phyloP scores from a whole-genome alignment of 2,329 filamentous ascomycete genomes.

The Cercospora zeina region DNA sequence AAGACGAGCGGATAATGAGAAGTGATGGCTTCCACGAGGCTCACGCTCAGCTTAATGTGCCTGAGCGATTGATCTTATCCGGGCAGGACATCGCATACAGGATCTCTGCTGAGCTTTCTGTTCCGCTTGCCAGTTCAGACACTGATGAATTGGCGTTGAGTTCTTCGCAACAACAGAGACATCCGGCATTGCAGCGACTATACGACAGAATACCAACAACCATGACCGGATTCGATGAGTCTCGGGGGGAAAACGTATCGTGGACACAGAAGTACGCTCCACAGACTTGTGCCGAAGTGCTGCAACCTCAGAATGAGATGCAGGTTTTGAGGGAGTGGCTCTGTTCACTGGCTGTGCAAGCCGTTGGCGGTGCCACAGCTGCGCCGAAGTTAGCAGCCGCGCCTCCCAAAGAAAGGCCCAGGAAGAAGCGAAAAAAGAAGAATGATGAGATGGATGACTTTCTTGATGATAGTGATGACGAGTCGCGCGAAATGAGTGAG shows the following conservation, averaged over 20 bases:
- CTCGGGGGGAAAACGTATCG: conserved; percentile 67
- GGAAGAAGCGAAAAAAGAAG: conserved; percentile 63
- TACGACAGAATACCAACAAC: conserved; percentile 61
- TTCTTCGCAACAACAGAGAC: conserved; percentile 37
- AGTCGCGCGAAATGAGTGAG: conserved; percentile 67
- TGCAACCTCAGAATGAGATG: conserved; percentile 73
- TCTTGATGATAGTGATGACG: conserved; percentile 75
- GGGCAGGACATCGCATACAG: conserved; percentile 45
- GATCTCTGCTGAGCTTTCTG: conserved; percentile 35
- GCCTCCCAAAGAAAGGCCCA: conserved; percentile 39
- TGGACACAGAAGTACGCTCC: conserved; percentile 91
- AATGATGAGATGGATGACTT: conserved; percentile 75
- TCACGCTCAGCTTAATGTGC: conserved; percentile 33
- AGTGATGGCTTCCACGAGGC: conserved; percentile 41
- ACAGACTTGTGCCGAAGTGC: conserved; percentile 63
- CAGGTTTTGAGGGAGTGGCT: conserved; percentile 78
- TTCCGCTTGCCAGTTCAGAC: conserved; percentile 11
- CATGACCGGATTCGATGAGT: conserved; percentile 78
- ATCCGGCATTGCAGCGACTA: conserved; percentile 62
- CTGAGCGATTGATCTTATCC: conserved; percentile 37
- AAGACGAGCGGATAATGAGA: conserved; percentile 28
- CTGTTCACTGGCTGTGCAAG: conserved; percentile 69
- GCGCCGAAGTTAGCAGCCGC: conserved; percentile 21
- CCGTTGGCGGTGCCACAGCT: conserved; percentile 65
- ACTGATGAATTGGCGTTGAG: conserved; percentile 24